Evolutionary conservation across 345 rosid species (phyloP).

Genomic region (Mercurialis annua): DNA sequence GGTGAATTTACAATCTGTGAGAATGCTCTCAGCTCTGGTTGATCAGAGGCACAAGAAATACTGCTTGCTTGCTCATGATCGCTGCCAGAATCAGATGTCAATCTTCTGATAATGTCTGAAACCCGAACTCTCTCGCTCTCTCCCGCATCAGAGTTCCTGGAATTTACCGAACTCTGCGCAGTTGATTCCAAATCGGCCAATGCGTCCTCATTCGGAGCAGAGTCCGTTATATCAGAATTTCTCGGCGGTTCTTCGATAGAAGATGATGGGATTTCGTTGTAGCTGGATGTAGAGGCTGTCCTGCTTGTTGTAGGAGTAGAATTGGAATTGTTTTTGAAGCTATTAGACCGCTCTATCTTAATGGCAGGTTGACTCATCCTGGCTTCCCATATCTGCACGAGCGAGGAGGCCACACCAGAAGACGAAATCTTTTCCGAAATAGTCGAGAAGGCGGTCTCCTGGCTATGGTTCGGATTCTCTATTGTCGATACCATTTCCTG

Average conservation of each 20-base stretch:
- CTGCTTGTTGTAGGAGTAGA: slow-evolving; percentile 10
- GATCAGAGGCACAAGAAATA: slow-evolving; percentile 14
- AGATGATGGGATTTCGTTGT: slow-evolving; percentile 14
- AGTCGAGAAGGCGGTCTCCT: slow-evolving; percentile 26
- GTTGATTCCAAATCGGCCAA: slow-evolving; percentile 33
- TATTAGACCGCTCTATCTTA: slow-evolving; percentile 34
- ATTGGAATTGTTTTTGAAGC: slow-evolving; percentile 18
- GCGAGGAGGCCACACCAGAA: slow-evolving; percentile 60
- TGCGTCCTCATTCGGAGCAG: slow-evolving; percentile 20
- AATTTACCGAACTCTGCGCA: slow-evolving; percentile 11
- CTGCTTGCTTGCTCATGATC: slow-evolving; percentile 21
- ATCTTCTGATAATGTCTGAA: slow-evolving; percentile 60
- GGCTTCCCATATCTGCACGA: slow-evolving; percentile 93
- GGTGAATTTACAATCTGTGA: slow-evolving; percentile 40
- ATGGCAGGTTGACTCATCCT: slow-evolving; percentile 24
- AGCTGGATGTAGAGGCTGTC: slow-evolving; percentile 23
- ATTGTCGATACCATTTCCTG: slow-evolving; percentile 34
- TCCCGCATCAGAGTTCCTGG: slow-evolving; percentile 25
- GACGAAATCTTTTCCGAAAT: slow-evolving; percentile 17
- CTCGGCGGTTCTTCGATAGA: slow-evolving; percentile 11
- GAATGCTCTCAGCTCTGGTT: slow-evolving; percentile 30
- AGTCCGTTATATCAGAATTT: slow-evolving; percentile 20
- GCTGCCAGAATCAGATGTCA: slow-evolving; percentile 20
- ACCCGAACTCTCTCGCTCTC: slow-evolving; percentile 58
- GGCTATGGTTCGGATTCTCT: slow-evolving; percentile 31